Base-by-base conservation (phyloP, 306 rosid species). In the Vicia villosa region DNA sequence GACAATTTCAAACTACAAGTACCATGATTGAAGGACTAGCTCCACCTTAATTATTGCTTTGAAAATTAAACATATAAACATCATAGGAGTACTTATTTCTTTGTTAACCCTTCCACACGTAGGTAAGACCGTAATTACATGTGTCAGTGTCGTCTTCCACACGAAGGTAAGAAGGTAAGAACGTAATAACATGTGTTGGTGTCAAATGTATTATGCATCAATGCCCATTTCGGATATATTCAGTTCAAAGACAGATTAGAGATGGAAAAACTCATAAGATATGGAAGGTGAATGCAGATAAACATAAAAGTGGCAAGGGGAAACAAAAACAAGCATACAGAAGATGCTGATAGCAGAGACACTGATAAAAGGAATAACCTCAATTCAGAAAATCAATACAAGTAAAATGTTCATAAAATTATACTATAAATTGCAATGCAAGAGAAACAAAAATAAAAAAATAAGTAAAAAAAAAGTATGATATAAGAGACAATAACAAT, bases 391-490 rank as follows among this genome's bases (percentile, higher is more conserved):
- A 78, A 74, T 85, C 80, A 83, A 87, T 88, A 90, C 86, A 90
- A 62, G 89, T 85, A 88, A 86, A 86, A 78, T 90, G 90, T 81
- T 84, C 86, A 69, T 81, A 85, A 85, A 79, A 88, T 84, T 87
- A 86, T 85, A 88, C 92, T 88, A 90, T 87, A 82, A 86, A 82
- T 83, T 81, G 89, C 64, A 82, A 80, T 67, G 38, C 66, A 71
- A 81, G 72, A 63, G 72, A 74, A 73, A 80, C 52, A 80, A 84
- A 90, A 83, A 79, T 76, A 8, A 82, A 77, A 76, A 77, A 58
- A 22, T 32, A 75, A 74, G 68, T 38, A 21, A 66, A 71, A 76
- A 66, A 60, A 79, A 67, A 73, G 96, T 88, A 78, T 90, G 87
- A 83, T 83, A 84, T 82, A 76, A 70, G 71, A 84, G 78, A 87